Conservation (phyloP, 2,329 filamentous ascomycete genomes). For the Penicillium hesseltinei region DNA sequence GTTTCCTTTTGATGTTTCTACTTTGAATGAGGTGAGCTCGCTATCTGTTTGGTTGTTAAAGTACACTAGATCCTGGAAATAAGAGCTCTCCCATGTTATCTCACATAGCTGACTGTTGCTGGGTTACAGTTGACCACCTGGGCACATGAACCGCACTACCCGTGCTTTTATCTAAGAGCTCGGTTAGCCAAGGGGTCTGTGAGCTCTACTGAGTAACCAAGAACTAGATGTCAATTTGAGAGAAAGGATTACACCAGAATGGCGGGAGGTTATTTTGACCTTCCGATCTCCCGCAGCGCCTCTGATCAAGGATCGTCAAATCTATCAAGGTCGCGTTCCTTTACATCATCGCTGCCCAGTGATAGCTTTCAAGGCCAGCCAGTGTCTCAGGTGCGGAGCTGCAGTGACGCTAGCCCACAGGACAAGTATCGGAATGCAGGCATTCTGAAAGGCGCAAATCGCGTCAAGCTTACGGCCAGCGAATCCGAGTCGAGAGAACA, state of each 20-base stretch:
- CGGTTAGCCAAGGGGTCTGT: slow-evolving; percentile 5
- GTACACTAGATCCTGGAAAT: not conserved
- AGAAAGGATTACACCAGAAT: slow-evolving; percentile 22
- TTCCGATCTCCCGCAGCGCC: slow-evolving; percentile 25
- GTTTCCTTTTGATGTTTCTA: not conserved
- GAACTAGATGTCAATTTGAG: not conserved
- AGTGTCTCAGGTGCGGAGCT: slow-evolving; percentile 10
- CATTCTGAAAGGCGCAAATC: slow-evolving; percentile 37
- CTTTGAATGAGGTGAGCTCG: slow-evolving; percentile 2
- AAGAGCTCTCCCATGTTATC: slow-evolving; percentile 4
- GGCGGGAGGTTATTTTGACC: slow-evolving; percentile 37
- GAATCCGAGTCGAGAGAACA: slow-evolving; percentile 23
- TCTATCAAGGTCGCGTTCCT: slow-evolving; percentile 28
- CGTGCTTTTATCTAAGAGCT: slow-evolving; percentile 1
- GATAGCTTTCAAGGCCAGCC: slow-evolving; percentile 22
- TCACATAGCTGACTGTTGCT: slow-evolving; percentile 28
- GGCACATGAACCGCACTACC: slow-evolving; percentile 3
- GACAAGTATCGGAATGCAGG: slow-evolving; percentile 39
- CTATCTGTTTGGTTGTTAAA: not conserved
- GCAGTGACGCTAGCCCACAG: slow-evolving; percentile 28
- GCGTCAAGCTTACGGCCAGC: slow-evolving; percentile 33
- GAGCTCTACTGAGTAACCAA: slow-evolving; percentile 8
- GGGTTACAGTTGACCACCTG: slow-evolving; percentile 16
- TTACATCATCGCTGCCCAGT: slow-evolving; percentile 25
- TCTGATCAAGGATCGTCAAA: slow-evolving; percentile 13